These are phyloP conservation scores for Endothia cerciana DNA, from an alignment of 2,329 filamentous ascomycete species.

Conservation along the genomic window DNA sequence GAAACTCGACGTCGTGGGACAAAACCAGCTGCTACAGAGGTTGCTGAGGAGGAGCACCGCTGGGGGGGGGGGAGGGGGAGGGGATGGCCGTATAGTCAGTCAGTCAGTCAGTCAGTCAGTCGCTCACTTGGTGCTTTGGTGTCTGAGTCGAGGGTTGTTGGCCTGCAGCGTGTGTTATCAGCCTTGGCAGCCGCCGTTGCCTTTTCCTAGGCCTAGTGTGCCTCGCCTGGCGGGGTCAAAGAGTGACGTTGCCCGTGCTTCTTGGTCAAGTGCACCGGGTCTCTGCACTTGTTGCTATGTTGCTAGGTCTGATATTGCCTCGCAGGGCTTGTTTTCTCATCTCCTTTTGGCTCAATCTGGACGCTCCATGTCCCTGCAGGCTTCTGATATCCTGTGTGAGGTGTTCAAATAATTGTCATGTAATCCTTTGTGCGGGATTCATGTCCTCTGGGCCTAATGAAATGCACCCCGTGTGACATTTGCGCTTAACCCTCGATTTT, in stretches of 20 bases:
- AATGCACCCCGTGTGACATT: background rate
- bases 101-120: background rate
- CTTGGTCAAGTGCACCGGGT: no score
- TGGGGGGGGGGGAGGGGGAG: background rate
- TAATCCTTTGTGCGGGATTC: background rate
- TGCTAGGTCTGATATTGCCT: background rate
- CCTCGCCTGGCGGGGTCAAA: constrained; percentile 15
- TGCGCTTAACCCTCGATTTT: constrained; percentile 5
- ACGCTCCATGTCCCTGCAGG: background rate
- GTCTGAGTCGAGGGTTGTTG: background rate
- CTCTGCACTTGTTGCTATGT: no score
- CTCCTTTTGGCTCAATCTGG: background rate
- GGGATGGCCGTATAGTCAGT: background rate
- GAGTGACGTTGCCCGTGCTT: constrained; percentile 13
- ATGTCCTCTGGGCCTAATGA: background rate
- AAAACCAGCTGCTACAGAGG: background rate
- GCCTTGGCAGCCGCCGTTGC: constrained; percentile 1
- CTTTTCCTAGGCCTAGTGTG: background rate
- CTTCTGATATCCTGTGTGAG: background rate
- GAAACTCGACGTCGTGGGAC: background rate
- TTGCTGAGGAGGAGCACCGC: background rate
- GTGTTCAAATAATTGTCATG: background rate
- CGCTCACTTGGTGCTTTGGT: background rate
- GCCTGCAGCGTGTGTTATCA: background rate
- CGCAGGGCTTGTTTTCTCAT: no score